Evolutionary conservation across 2,329 filamentous ascomycete species (phyloP).

Genomic region (Xylaria sp.): DNA sequence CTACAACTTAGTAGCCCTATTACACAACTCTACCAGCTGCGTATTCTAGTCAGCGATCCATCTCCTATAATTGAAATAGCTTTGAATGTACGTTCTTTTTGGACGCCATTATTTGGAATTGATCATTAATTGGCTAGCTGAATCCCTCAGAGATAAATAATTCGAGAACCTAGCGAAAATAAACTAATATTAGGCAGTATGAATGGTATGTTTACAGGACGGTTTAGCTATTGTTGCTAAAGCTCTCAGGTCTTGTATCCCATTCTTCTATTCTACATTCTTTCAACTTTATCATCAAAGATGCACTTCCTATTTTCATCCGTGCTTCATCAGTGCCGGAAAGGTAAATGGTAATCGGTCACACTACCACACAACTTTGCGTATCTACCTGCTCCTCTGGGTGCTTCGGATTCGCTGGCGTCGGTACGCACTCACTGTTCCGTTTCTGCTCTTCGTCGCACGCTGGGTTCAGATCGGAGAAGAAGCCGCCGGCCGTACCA

Average conservation of each 20-base stretch:
- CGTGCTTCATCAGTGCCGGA: neutral
- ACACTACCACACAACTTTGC: neutral
- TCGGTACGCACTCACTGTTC: neutral
- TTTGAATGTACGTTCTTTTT: neutral
- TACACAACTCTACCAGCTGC: constrained; percentile 14
- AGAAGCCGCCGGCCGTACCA: constrained; percentile 13
- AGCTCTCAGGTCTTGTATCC: neutral
- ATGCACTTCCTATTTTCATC: neutral
- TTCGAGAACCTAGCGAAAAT: neutral
- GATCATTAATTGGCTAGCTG: no score
- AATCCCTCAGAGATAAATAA: no score
- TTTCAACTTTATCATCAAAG: neutral
- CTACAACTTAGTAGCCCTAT: constrained; percentile 6
- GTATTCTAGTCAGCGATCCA: constrained; percentile 29
- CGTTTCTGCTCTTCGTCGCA: neutral
- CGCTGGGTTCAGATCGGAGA: neutral
- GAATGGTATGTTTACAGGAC: neutral
- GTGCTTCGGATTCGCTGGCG: neutral
- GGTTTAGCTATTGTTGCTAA: neutral
- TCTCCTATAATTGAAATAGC: constrained; percentile 30
- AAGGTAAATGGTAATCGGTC: neutral
- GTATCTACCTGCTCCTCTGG: neutral
- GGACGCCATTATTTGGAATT: neutral
- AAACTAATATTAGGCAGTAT: no score
- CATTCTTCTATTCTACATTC: neutral